Base-by-base conservation (phyloP, 1,284 basidiomycete genomes). In the Sutorius eximius region DNA sequence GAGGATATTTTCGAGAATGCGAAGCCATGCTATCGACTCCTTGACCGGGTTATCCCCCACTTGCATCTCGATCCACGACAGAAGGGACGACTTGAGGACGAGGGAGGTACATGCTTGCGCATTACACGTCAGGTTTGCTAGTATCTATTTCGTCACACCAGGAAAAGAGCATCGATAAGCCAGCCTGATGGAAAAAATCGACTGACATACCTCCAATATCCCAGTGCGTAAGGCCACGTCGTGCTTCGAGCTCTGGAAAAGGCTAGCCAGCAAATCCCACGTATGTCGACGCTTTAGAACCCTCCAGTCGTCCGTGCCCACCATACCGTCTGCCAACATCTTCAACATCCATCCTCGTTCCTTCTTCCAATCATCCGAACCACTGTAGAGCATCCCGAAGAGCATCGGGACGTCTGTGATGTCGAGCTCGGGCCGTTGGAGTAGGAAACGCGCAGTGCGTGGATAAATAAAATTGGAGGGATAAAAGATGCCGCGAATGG, bases 291-390 rank as follows among this genome's bases (percentile, higher is more conserved):
- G 77, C 63, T 86, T 86, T 56, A 95, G 74, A 1, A 94, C 81
- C 34, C 78, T 79, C 93, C 94, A 96, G 63, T 97, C 95, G 52
- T 82, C 79, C 0, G 76, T 76, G 34, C 82, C 81, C 53, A 79
- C 77, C 77, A 93, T 86, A 0, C 90, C 91, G 61, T 96, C 93
- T 0, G 86, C 78, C 36, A 98, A 38, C 68, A 67, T 67, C 27
- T 12, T 80, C 41, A 98, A 74, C 46, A 98, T 94, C 94, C 94
- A 98, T 2, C 78, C 78, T 20, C 93, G 79, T 65, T 98, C 93
- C 66, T 86, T 87, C 73, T 86, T 88, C 85, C 89, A 91, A 30
- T 90, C 86, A 42, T 86, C 85, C 1, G 86, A 78, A 54, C 12
- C 81, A 32, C 78, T 85, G 63, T 94, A 96, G 3, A 98, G 77